Percentiles rank a stretch among this genome's conserved stretches.
phyloP scores from a whole-genome alignment of 164 flowering plant genomes.

The Vitis amurensis region DNA sequence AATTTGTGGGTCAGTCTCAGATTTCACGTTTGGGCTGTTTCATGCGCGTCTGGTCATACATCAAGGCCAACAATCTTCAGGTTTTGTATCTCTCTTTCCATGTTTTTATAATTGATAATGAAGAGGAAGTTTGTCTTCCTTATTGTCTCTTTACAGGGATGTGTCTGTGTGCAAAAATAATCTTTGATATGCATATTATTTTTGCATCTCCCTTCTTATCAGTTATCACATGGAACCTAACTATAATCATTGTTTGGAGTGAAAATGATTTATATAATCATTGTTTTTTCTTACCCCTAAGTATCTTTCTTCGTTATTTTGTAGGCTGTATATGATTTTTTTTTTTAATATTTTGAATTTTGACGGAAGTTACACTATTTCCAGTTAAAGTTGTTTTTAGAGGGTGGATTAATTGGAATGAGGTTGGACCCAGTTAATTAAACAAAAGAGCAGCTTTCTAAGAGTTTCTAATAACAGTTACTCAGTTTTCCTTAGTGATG shows the following conservation, averaged over 20 bases:
- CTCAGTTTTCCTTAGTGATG: neutral
- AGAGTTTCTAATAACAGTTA: too few relatives aligned
- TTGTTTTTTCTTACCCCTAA: too few relatives aligned
- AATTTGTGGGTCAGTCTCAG: slow-evolving; percentile 89
- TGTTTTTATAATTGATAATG: neutral
- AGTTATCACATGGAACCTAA: neutral
- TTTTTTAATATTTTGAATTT: too few relatives aligned
- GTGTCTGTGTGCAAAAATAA: neutral
- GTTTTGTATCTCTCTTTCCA: slow-evolving; percentile 25
- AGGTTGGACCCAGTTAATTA: too few relatives aligned
- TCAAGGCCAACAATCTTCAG: slow-evolving; percentile 92
- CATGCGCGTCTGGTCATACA: slow-evolving; percentile 90
- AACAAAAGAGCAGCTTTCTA: too few relatives aligned
- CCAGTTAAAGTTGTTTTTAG: too few relatives aligned
- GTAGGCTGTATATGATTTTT: too few relatives aligned
- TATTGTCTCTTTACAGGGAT: neutral
- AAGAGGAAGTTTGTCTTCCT: neutral
- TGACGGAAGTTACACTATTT: too few relatives aligned
- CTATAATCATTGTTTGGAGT: neutral
- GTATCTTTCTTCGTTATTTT: too few relatives aligned
- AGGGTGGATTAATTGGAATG: too few relatives aligned
- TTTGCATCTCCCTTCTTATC: neutral
- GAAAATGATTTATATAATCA: too few relatives aligned
- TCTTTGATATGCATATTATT: neutral
- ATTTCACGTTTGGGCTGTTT: slow-evolving; percentile 86